Conservation (phyloP, 371 early-diverging fungal genomes). For the Ecytonucleospora hepatopenaei region DNA sequence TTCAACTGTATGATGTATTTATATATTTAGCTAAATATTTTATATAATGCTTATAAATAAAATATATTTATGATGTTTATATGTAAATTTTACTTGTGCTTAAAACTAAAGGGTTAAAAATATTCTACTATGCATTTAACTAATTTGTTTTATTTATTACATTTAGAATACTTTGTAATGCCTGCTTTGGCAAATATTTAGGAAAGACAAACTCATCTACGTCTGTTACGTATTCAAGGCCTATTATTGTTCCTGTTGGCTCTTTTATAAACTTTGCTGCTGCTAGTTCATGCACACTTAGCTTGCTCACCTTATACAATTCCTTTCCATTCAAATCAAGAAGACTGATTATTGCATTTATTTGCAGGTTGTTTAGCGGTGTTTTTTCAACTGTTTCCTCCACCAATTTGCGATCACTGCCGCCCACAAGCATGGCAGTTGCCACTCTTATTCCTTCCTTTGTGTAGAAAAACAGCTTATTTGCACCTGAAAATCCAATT, state of each 20-base stretch:
- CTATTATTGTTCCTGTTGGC: background rate
- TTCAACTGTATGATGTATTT: too few relatives aligned
- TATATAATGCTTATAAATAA: too few relatives aligned
- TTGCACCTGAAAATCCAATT: constrained; percentile 28
- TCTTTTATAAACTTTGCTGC: background rate
- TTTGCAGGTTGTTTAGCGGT: background rate
- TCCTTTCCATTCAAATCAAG: background rate
- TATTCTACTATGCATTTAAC: too few relatives aligned
- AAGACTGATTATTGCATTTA: background rate
- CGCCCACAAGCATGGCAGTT: constrained; percentile 14
- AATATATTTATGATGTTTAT: too few relatives aligned
- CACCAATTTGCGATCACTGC: background rate
- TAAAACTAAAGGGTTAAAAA: too few relatives aligned
- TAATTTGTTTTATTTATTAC: background rate
- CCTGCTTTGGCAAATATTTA: background rate
- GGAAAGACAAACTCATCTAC: background rate
- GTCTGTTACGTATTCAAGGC: background rate
- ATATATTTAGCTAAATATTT: too few relatives aligned
- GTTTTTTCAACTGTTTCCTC: background rate
- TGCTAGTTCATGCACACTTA: background rate
- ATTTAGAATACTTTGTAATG: background rate
- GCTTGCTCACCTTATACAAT: background rate
- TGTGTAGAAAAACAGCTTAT: constrained; percentile 19
- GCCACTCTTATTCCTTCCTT: constrained; percentile 24
- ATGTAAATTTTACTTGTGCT: too few relatives aligned